Conservation (phyloP, 1,284 basidiomycete genomes). For the Cutaneotrichosporon arboriforme region DNA sequence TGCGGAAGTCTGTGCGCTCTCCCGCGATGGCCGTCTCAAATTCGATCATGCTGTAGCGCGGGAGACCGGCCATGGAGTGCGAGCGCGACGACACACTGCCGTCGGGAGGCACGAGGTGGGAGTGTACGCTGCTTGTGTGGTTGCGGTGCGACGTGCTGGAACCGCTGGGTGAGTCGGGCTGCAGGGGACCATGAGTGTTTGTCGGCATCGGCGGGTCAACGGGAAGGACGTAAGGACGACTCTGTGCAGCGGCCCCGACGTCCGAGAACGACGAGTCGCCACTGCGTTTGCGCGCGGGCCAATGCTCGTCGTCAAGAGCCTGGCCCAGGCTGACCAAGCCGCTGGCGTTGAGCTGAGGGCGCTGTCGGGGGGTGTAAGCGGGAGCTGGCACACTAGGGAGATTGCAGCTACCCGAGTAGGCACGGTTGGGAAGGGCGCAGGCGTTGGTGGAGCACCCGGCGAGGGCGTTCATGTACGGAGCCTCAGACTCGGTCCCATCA, state of each 20-base stretch:
- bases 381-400: too few species aligned
- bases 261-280: neutral
- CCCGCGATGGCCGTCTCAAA: neutral
- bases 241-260: neutral
- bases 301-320: too few species aligned
- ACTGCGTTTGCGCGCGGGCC: neutral
- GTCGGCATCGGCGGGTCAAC: constrained; percentile 16
- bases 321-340: too few species aligned
- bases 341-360: too few species aligned
- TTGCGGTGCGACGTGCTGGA: neutral
- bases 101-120: neutral
- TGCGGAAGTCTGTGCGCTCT: neutral
- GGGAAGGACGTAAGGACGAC: constrained; percentile 21
- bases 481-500: neutral
- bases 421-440: too few species aligned
- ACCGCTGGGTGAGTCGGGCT: neutral
- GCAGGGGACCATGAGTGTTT: neutral
- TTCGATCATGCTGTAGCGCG: constrained; percentile 1
- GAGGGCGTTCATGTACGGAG: too few species aligned
- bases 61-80: neutral
- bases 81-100: neutral
- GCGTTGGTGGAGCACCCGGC: too few species aligned
- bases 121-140: neutral
- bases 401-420: too few species aligned
- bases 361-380: too few species aligned